Base-by-base conservation (phyloP, 2,329 filamentous ascomycete species). In the Ceratocystis albifundus region DNA sequence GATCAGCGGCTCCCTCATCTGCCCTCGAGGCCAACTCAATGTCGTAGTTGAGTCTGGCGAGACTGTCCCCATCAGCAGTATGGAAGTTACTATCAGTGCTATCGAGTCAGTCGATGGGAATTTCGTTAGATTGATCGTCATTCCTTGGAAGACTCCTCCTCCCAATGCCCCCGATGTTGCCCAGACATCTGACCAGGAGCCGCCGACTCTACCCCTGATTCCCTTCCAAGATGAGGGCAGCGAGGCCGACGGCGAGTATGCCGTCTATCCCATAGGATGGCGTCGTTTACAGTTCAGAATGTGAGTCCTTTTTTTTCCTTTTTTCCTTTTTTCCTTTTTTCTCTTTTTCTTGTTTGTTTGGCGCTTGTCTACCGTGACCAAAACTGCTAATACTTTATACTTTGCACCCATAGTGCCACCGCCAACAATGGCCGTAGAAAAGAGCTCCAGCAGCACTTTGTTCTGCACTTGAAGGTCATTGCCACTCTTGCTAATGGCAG, bases 31-130 rank as follows among this genome's bases (percentile, higher is more conserved):
- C 32, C 82, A 91, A 69, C 80, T 93, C 66, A 94, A 88, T 64
- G 84, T 96, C 66, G 81, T 96, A 74, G 89, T 87, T 20, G 91
- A 96, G 68, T 84, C 88, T 36, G 90, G 90, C 57, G 89, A 96
- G 74, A 87, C 88, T 57, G 86, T 96, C 50, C 87, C 89, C 1
- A 90, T 96, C 62, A 83, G 85, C 69, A 88, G 81, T 69, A 89
- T 93, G 75, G 92, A 97, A 74, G 84, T 96, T 65, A 86, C 88
- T 65, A 89, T 97, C 61, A 95, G 90, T 4, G 93, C 93, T 7
- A 96, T 91, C 62, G 93, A 97, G 74, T 96, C 93, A 1, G 91
- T 96, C 17, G 93, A 97, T 74, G 90, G 90, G 44, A 93, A 96
- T 71, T 79, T 89, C 0, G 90, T 96, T 55, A 93, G 95, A 71